Evolutionary conservation across 1,139 yeast species (phyloP).

Genomic region (Yamadazyma membranifaciens): DNA sequence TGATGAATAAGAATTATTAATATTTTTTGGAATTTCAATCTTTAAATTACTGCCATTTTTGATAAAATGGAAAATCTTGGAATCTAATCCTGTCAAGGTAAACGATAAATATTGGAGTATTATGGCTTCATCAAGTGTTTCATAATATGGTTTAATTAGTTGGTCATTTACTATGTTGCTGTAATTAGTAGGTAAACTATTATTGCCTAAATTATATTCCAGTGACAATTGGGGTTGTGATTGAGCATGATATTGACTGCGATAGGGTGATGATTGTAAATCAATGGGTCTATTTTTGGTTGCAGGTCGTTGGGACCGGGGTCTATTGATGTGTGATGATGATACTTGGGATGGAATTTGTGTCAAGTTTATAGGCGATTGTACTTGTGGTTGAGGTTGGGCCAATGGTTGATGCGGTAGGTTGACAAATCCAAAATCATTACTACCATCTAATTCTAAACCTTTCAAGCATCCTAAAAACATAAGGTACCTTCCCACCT

Average conservation of each 20-base stretch:
- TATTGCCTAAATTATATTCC: slow-evolving; percentile 2
- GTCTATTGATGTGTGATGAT: neutral
- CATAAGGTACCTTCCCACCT: slow-evolving; percentile 37
- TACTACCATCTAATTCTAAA: neutral
- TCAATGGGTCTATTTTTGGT: slow-evolving; percentile 3
- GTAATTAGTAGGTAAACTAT: neutral
- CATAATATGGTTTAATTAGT: slow-evolving; percentile 32
- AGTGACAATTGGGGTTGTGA: slow-evolving; percentile 5
- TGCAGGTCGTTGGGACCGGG: neutral
- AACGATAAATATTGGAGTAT: slow-evolving; percentile 61
- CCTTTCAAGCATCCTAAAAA: slow-evolving; percentile 26
- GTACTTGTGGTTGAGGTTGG: neutral
- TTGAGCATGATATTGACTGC: neutral
- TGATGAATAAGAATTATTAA: slow-evolving; percentile 60
- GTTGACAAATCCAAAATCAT: neutral
- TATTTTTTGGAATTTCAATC: slow-evolving; percentile 45
- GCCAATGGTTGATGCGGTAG: too few species aligned
- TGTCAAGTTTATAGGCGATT: neutral
- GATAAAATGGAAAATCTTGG: slow-evolving; percentile 55
- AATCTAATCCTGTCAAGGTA: slow-evolving; percentile 71
- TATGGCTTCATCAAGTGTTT: slow-evolving; percentile 42
- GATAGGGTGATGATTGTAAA: slow-evolving; percentile 17
- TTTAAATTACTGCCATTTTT: slow-evolving; percentile 25
- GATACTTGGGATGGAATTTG: neutral
- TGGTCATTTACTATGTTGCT: slow-evolving; percentile 15